Evolutionary conservation across 140 eudicot species (phyloP), one percentile per base, ranked within the genome.

Genomic region (Ambrosia hybrid): DNA sequence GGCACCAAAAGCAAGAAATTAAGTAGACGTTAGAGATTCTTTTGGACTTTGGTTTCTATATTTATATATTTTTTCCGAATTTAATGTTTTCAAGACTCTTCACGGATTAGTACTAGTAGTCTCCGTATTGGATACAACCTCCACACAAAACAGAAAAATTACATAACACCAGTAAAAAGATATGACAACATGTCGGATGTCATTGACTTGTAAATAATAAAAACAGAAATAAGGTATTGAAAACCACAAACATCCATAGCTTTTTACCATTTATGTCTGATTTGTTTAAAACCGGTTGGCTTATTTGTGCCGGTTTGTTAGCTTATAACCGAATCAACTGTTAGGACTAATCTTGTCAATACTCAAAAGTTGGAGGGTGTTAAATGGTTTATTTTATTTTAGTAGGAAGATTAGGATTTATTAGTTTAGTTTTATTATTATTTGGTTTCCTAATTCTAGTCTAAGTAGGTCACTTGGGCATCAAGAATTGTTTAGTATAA

Each of bases 121-220:
- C 73, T 75, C 68, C 73, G 59, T 41, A 75, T 75, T 75, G 68
- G 68, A 67, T 46, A 30, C 79, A 75, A 75, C 67, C 9, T 66
- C 57, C 17, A 6, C 60, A 14, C 12, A 41, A 75, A 75, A 33
- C 34, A 64, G 14, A 72, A 59, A 72, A 9, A 13, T 6, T 13
- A 59, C 45, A 43, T 43, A 6, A 12, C 52, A 55, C 63, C 7
- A 46, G 39, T 46, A 4, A 3, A 74, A 66, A 39, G 11, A 14
- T 62, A 73, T 36, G 51, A 61, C 62, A 15, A 57, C 46, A 38
- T 57, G 66, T 17, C 33, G 57, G 57, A 8, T 57, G 8, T 58
- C 55, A 21, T 21, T 21, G 26, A 21, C 26, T 49, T 49, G 10
- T 10, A 49, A 49, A 8, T 1, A 49, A 11, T 49, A 49, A 48